phyloP scores from a whole-genome alignment of 1,139 yeast species.

The Pichia sp. region DNA sequence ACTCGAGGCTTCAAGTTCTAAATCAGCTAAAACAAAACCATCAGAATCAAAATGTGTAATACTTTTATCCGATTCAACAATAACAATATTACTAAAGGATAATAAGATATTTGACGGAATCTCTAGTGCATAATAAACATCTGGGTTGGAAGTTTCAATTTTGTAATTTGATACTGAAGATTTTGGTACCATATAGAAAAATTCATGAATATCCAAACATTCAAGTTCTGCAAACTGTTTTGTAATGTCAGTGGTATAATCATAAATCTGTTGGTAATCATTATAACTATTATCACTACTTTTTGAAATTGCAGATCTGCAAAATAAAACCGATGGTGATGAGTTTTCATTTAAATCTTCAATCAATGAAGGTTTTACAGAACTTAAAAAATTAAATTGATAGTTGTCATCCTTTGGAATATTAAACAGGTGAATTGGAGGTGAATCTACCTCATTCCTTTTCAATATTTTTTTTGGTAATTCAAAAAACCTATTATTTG shows the following conservation, averaged over 20 bases:
- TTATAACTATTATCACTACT: constrained; percentile 8
- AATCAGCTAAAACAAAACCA: constrained; percentile 37
- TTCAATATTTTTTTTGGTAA: constrained; percentile 21
- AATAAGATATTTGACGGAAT: constrained; percentile 33
- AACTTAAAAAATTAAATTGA: constrained; percentile 27
- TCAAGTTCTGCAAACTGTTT: constrained; percentile 30
- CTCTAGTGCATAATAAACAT: constrained; percentile 44
- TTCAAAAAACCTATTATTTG: constrained; percentile 26
- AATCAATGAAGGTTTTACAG: constrained; percentile 24
- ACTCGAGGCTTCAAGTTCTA: constrained; percentile 25
- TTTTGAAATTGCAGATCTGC: constrained; percentile 18
- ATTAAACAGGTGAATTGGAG: constrained; percentile 30
- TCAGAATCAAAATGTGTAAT: constrained; percentile 26
- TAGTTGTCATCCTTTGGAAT: constrained; percentile 28
- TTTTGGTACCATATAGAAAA: constrained; percentile 40
- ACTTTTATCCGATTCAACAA: constrained; percentile 32
- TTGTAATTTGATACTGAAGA: constrained; percentile 30
- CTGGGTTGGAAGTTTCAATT: constrained; percentile 46
- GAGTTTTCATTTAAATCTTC: constrained; percentile 17
- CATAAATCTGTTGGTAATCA: constrained; percentile 21
- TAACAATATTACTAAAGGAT: constrained; percentile 43
- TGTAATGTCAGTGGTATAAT: constrained; percentile 28
- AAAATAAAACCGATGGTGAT: constrained; percentile 26
- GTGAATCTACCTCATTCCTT: constrained; percentile 17
- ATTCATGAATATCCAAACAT: constrained; percentile 39